Evolutionary conservation across 768 basidiomycete species (phyloP).

Genomic region (Sporobolomyces phaffii): DNA sequence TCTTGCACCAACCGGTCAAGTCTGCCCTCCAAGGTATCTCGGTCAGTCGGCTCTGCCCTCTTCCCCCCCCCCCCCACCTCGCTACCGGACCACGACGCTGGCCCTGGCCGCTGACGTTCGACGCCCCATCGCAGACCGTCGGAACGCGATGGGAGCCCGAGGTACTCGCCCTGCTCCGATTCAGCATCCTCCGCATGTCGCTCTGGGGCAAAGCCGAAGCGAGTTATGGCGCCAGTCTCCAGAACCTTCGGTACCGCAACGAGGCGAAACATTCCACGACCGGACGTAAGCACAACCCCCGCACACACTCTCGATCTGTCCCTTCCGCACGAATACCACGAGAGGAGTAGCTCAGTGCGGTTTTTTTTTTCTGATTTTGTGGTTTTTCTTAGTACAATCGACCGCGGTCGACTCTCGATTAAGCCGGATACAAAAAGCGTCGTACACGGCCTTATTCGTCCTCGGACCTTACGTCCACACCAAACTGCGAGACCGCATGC

Average conservation of each 20-base stretch:
- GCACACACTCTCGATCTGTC: no score
- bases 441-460: slow-evolving; percentile 33
- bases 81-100: no score
- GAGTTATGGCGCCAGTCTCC: slow-evolving; percentile 75
- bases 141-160: slow-evolving; percentile 44
- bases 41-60: slow-evolving; percentile 50
- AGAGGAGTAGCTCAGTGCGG: no score
- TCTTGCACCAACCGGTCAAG: slow-evolving; percentile 74
- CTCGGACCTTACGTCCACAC: slow-evolving; percentile 32
- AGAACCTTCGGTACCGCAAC: slow-evolving; percentile 61
- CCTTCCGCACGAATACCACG: background rate
- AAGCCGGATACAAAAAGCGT: slow-evolving; percentile 13
- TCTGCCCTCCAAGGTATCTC: slow-evolving; percentile 64
- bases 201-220: slow-evolving; percentile 68
- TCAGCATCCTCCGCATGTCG: slow-evolving; percentile 72
- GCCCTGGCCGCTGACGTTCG: slow-evolving; percentile 52
- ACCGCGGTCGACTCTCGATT: slow-evolving; percentile 25
- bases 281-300: no score
- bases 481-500: slow-evolving; percentile 35
- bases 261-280: slow-evolving; percentile 2
- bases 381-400: slow-evolving; percentile 33
- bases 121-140: slow-evolving; percentile 49
- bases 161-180: slow-evolving; percentile 50
- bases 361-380: no score
- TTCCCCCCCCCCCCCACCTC: slow-evolving; percentile 47